Evolutionary conservation across 1,284 basidiomycete species (phyloP).

Genomic region (Naganishia liquefaciens): DNA sequence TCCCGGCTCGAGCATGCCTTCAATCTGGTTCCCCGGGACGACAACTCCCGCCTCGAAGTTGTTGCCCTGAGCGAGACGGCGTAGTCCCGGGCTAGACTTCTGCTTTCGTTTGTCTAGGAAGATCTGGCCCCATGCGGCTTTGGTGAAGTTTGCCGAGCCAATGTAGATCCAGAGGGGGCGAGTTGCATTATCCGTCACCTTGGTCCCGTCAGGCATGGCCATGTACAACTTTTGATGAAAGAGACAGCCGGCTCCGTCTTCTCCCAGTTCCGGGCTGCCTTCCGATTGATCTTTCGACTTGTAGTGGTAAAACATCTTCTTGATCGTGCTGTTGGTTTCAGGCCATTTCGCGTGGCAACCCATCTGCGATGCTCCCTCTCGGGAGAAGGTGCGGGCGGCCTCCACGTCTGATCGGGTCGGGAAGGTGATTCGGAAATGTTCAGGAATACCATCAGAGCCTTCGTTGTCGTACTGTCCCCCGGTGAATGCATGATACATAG

Average conservation of each 20-base stretch:
- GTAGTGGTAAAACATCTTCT: constrained; percentile 33
- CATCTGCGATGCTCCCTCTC: constrained; percentile 32
- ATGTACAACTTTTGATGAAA: constrained; percentile 32
- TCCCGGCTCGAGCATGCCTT: constrained; percentile 32
- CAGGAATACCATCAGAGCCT: neutral
- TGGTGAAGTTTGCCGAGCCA: constrained; percentile 34
- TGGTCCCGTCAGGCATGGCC: constrained; percentile 28
- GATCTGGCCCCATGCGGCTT: constrained; percentile 32
- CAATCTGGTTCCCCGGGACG: constrained; percentile 24
- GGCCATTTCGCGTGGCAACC: constrained; percentile 31
- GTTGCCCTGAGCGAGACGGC: constrained; percentile 18
- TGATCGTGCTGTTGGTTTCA: constrained; percentile 5
- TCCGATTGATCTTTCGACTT: constrained; percentile 29
- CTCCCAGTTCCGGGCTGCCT: constrained; percentile 8
- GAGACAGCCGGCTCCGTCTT: constrained; percentile 26
- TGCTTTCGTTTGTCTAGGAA: constrained; percentile 10
- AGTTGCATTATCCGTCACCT: constrained; percentile 1
- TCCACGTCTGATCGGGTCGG: constrained; percentile 30
- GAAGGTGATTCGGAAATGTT: constrained; percentile 22
- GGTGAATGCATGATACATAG: constrained; percentile 33
- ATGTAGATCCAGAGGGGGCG: constrained; percentile 32
- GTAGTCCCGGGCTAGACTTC: neutral
- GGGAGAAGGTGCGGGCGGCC: constrained; percentile 21
- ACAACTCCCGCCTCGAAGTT: constrained; percentile 34
- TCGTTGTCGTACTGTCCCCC: constrained; percentile 30